Evolutionary conservation across 345 rosid species (phyloP).

Genomic region (Hypericum perforatum): DNA sequence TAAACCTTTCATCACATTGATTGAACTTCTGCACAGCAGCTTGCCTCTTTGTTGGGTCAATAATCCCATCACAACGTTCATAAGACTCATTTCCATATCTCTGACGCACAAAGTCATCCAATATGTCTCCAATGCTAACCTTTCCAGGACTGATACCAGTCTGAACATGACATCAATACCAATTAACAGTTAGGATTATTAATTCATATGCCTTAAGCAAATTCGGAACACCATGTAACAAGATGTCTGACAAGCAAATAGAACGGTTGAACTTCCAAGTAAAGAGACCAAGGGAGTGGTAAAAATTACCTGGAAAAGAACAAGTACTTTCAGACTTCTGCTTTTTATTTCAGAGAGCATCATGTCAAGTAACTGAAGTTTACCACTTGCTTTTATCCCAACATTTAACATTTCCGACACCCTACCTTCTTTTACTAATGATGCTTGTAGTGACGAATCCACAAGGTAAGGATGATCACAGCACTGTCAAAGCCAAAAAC

Average conservation of each 20-base stretch:
- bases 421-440: conserved; percentile 29
- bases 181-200: conserved; percentile 9
- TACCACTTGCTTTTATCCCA: conserved; percentile 87
- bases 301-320: conserved; percentile 73
- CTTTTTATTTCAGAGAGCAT: conserved; percentile 55
- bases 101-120: conserved; percentile 66
- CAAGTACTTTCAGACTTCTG: conserved; percentile 47
- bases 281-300: not conserved
- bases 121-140: conserved; percentile 59
- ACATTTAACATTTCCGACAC: conserved; percentile 39
- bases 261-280: not conserved
- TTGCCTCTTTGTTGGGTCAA: conserved; percentile 33
- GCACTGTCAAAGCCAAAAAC: conserved; percentile 41
- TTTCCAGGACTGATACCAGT: conserved; percentile 39
- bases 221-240: not conserved
- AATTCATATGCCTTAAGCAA: not conserved
- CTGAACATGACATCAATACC: conserved; percentile 26
- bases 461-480: conserved; percentile 81
- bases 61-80: conserved; percentile 57
- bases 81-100: conserved; percentile 73
- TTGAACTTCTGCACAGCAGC: conserved; percentile 60
- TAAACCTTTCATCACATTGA: conserved; percentile 53
- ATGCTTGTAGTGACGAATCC: conserved; percentile 36
- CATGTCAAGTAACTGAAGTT: conserved; percentile 62
- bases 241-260: not conserved